Percentiles rank a stretch among this genome's conserved stretches.
These are phyloP conservation scores for Oryza officinalis DNA, from an alignment of 176 grass and related monocot species.

Conservation along the genomic window DNA sequence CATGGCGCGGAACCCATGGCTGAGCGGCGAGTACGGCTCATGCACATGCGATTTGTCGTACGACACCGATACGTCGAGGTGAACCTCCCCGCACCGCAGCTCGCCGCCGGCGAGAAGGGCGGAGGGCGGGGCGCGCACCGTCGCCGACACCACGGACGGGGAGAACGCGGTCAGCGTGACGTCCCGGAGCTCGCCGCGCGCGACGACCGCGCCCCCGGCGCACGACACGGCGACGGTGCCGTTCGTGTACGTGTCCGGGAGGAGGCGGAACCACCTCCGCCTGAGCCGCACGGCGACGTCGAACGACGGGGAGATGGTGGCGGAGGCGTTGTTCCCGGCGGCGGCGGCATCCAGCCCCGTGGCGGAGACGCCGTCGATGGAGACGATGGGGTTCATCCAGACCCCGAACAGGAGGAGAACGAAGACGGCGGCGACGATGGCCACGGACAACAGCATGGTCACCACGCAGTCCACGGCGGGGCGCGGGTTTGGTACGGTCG, in stretches of 20 bases:
- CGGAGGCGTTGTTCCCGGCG: neutral
- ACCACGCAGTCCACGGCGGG: no score
- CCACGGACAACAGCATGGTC: no score
- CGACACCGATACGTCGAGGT: neutral
- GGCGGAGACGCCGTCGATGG: neutral
- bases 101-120: neutral
- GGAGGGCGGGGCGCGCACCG: neutral
- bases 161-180: no score
- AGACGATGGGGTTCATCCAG: neutral
- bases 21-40: neutral
- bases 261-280: neutral
- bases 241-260: neutral
- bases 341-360: neutral
- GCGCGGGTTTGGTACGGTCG: neutral
- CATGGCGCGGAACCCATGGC: neutral
- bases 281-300: neutral
- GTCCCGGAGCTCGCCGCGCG: neutral
- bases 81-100: neutral
- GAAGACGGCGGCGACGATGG: no score
- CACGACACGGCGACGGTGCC: neutral
- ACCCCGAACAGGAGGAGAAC: neutral
- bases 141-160: neutral
- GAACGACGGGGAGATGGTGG: neutral
- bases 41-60: neutral
- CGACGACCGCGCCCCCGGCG: neutral